Evolutionary conservation across 768 basidiomycete species (phyloP), one percentile per base, ranked within the genome.

Genomic region (Lactarius tabidus): DNA sequence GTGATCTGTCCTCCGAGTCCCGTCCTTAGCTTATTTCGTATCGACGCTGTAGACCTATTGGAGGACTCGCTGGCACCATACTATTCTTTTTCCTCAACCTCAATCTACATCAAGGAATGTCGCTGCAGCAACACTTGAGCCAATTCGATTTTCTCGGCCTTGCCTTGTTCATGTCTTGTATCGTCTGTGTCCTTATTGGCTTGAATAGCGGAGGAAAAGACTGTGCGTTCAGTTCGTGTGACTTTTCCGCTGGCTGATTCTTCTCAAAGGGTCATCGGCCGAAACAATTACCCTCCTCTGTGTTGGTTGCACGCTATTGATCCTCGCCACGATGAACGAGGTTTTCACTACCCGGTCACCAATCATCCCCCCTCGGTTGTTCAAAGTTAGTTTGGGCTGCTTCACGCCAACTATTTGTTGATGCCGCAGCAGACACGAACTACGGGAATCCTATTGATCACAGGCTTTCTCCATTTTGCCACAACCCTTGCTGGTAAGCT

Each of bases 91-190:
- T 88, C 79, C 81, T 93, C 43, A 88, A 90, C 69, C 78, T 92
- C n/a, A 91, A 92, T 70, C 89, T 91, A 1, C 88, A 84, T 62
- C 79, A 84, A 63, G 81, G 82, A 9, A 82, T 80, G 62, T 77
- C 86, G 0, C 73, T 90, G 53, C 77, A 75, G 17, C 74, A 89
- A 62, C 86, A 92, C 71, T 68, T 83, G n/a, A 68, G 71, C 8
- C 84, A 87, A 57, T 89, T 93, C 66, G 91, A 93, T 74, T 89
- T 90, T 67, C 39, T 85, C 14, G 91, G 91, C 9, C 79, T 93
- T 12, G 39, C 77, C 35, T 77, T 89, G 26, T 80, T 92, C 28
- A 81, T 91, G 38, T 76, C 71, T 8, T 89, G 90, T 1, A 80
- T 91, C 20, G 77, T 90, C 17, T 83, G 83, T 64, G 66, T 93